Evolutionary conservation across 2,329 filamentous ascomycete species (phyloP), one percentile per base, ranked within the genome.

Genomic region (Cladosporium sp.): DNA sequence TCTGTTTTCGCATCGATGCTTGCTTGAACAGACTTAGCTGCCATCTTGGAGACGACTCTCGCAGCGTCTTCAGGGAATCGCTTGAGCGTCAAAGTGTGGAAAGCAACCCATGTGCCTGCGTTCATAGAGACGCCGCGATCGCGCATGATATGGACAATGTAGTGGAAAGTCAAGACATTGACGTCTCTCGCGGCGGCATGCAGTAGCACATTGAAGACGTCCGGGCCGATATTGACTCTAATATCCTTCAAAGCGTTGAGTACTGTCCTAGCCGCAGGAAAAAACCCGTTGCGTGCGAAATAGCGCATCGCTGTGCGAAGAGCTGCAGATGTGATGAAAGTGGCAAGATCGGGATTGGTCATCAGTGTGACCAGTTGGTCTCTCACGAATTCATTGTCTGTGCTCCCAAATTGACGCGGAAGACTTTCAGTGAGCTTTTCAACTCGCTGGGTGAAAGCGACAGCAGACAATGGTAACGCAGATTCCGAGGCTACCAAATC

Each of bases 101-200:
- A 63, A 13, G 42, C 48, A 0, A 57, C 40, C 69, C 69, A 72
- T 2, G 64, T 67, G 8, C 53, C 58, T 20, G 58, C 45, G 4
- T 58, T 60, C 1, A 68, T 64, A 1, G 20, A 40, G 4, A 65
- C 12, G 6, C 50, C 36, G 2, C 61, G 58, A 4, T 60, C 52
- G 4, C 62, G 56, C 67, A 72, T 70, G n/a, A 59, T 37, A 7
- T 56, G 57, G 10, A 69, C 51, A 6, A 62, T 15, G 28, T 64
- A 65, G 17, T 62, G 58, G 50, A 69, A 71, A 40, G 65, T 68
- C 25, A 65, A 62, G 8, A 68, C 35, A 39, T 70, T 66, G 3
- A 62, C 61, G 1, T 37, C 40, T 37, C 59, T 53, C 9, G 66
- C 63, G 4, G 67, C 62, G 3, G 54, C 59, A 10, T 50, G 50